Conservation (phyloP, 2,329 filamentous ascomycete genomes). For the Cladosporium sp. region DNA sequence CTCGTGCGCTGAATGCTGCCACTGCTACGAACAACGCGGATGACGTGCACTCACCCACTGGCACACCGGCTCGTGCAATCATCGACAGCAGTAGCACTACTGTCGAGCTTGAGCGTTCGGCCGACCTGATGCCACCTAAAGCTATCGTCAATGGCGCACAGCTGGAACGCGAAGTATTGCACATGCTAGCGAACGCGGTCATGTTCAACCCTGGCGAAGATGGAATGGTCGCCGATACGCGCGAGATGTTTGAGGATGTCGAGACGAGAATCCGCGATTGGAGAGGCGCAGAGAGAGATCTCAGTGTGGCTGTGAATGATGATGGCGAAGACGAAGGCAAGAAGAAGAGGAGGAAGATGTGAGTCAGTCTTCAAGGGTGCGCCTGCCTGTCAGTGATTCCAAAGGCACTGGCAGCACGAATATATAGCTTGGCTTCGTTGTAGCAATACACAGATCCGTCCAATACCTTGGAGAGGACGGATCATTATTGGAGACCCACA, state of each 20-base stretch:
- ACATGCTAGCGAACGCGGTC: constrained; percentile 96
- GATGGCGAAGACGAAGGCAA: constrained; percentile 24
- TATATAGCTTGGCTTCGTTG: too few species aligned
- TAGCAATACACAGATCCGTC: too few species aligned
- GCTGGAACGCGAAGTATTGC: constrained; percentile 85
- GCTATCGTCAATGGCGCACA: constrained; percentile 92
- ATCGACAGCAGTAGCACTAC: constrained; percentile 17
- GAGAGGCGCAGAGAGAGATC: constrained; percentile 61
- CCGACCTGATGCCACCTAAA: constrained; percentile 77
- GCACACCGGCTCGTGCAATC: neutral
- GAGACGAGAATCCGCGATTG: constrained; percentile 73
- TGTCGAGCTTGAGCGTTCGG: constrained; percentile 64
- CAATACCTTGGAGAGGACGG: too few species aligned
- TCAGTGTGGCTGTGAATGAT: constrained; percentile 1
- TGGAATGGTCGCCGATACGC: constrained; percentile 79
- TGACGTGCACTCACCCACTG: constrained; percentile 9
- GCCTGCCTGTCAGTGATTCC: neutral
- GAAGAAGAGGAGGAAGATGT: constrained; percentile 20
- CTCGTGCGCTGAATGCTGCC: constrained; percentile 54
- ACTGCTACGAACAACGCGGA: constrained; percentile 20
- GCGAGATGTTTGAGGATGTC: constrained; percentile 85
- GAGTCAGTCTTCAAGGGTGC: neutral
- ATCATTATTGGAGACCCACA: too few species aligned
- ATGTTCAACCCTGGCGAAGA: constrained; percentile 98
- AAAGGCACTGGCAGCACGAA: too few species aligned